These are phyloP conservation scores for Gonium pectorale DNA, from an alignment of 139 green algal genomes.

Conservation along the genomic window DNA sequence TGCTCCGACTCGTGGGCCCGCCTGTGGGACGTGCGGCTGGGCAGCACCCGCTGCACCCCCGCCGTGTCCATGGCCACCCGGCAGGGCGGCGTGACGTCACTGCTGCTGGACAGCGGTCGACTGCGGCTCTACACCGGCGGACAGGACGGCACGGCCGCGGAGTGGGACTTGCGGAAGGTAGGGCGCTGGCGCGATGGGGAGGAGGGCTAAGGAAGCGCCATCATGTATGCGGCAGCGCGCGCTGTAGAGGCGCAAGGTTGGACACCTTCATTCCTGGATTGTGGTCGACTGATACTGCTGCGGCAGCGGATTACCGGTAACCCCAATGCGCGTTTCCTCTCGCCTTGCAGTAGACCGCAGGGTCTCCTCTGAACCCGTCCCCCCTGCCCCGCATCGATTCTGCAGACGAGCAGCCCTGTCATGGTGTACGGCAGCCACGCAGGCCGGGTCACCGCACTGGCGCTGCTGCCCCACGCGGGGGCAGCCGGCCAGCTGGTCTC, in stretches of 20 bases:
- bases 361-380: neutral
- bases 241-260: neutral
- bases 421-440: conserved; percentile 15
- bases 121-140: conserved; percentile 29
- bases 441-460: conserved; percentile 14
- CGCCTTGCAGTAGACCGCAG: neutral
- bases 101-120: conserved; percentile 24
- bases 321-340: neutral
- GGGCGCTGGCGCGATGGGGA: neutral
- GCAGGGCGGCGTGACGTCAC: conserved; percentile 17
- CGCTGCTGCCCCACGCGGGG: neutral
- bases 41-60: neutral
- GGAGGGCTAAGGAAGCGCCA: too few species aligned
- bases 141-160: conserved; percentile 13
- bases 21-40: conserved; percentile 31
- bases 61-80: neutral
- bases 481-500: neutral
- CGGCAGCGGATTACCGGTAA: neutral
- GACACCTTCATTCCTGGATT: neutral
- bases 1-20: conserved; percentile 25
- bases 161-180: conserved; percentile 41
- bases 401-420: conserved; percentile 9
- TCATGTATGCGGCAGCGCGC: neutral
- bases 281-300: neutral
- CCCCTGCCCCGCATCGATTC: neutral